Percentiles rank a stretch among this genome's conserved stretches.
phyloP scores from a whole-genome alignment of 352 stramenopile species.

The Globisporangium alternatum region DNA sequence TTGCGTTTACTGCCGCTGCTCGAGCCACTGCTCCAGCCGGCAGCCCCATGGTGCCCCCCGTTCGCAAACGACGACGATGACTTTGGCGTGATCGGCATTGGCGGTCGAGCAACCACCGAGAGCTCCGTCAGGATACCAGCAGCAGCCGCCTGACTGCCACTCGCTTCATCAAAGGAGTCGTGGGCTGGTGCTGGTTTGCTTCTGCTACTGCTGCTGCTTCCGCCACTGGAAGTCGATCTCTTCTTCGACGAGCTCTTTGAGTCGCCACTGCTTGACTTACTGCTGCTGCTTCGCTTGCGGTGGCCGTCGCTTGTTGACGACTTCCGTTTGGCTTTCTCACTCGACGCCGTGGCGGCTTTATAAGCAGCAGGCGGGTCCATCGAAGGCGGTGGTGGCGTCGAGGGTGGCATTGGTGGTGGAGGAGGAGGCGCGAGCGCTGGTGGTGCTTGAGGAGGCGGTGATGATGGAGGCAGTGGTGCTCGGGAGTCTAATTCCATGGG shows the following conservation, averaged over 20 bases:
- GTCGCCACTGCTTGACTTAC: conserved; percentile 13
- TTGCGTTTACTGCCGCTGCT: conserved; percentile 50
- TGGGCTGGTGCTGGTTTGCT: background rate
- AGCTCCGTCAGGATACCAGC: conserved; percentile 20
- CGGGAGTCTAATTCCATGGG: conserved; percentile 9
- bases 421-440: conserved; percentile 14
- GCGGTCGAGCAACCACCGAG: conserved; percentile 37
- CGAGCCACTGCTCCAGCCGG: conserved; percentile 19
- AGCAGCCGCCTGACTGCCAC: conserved; percentile 26
- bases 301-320: background rate
- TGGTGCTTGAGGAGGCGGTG: conserved; percentile 21
- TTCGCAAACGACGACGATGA: conserved; percentile 5
- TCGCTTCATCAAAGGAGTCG: conserved; percentile 16
- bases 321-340: conserved; percentile 1
- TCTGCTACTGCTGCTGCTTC: background rate
- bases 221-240: conserved; percentile 1
- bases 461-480: conserved; percentile 23
- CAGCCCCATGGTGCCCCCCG: background rate
- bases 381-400: conserved; percentile 16
- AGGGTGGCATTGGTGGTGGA: conserved; percentile 16
- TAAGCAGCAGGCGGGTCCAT: background rate
- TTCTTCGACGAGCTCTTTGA: conserved; percentile 19
- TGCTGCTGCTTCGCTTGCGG: conserved; percentile 11
- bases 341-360: conserved; percentile 4
- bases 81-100: conserved; percentile 35